Evolutionary conservation across 176 grass and related monocot genomes (phyloP), one percentile per base, ranked within the genome.

Genomic region (Eleusine coracana): DNA sequence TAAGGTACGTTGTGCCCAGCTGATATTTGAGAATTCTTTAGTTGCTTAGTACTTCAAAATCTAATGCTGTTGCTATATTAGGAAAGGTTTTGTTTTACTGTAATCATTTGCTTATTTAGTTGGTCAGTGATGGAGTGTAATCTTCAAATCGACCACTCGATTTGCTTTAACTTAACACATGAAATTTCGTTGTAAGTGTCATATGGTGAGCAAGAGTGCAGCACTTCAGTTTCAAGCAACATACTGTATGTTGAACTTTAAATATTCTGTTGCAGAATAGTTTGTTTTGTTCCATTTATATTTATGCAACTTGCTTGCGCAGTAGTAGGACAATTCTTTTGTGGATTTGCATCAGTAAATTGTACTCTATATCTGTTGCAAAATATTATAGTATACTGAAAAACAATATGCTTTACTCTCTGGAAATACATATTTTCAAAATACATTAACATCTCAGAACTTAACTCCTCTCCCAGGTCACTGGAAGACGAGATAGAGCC

Each of bases 401-500:
- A 76, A 64, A 76, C 39, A 31, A 34, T 16, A 52, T 71, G 29
- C 31, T 86, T 79, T 71, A 2, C 64, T 51, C 29, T 79, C 42
- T 79, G 21, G 45, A 63, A 42, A 73, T 80, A 4, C 46, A 79
- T 28, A 51, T 7, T 73, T 56, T 66, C 34, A 66, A 37, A 68
- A 68, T 58, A 1, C 36, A 23, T 59, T 59, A 46, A 77, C 64
- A 5, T 54, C 60, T 86, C 49, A 69, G 2, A 79, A 1, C 46
- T 83, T 74, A 21, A 79, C 8, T 86, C 13, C 50, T 79, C 31
- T 74, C 5, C 6, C 80, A 98, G 96, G 96, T 98, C 61, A 98
- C 96, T 78, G 96, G 96, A 64, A 90, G 91, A 86, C 91, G 96
- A 88, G 96, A 95, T 69, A 93, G 96, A 87, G 96, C 93, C 56